Conservation (phyloP, 441 rosid genomes). For the Aleurites moluccanus region DNA sequence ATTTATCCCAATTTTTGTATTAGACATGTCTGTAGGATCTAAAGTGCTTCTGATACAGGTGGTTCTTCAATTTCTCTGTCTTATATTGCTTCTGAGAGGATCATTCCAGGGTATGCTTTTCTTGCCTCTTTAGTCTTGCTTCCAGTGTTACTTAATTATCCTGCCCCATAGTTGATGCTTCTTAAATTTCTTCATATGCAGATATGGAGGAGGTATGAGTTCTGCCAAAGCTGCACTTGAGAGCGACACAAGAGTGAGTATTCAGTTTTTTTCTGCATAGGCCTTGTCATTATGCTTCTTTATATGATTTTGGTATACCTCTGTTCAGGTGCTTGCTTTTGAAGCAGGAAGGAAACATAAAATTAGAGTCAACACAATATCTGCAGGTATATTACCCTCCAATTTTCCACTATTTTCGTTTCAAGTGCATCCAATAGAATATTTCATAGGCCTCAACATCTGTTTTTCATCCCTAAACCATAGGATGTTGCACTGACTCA, state of each 20-base stretch:
- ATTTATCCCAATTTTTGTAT: not conserved
- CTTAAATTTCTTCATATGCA: conserved; percentile 24
- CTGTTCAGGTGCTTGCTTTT: conserved; percentile 74
- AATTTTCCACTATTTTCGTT: not conserved
- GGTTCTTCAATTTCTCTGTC: conserved; percentile 91
- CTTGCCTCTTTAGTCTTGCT: not conserved
- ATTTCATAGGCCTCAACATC: not conserved
- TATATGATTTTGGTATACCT: conserved; percentile 7
- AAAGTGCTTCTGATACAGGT: conserved; percentile 41
- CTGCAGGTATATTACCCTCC: conserved; percentile 48
- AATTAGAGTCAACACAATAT: conserved; percentile 87
- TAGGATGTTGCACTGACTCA: not conserved
- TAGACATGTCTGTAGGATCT: not conserved
- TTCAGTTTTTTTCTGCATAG: conserved; percentile 10
- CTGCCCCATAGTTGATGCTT: not conserved
- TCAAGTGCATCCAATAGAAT: conserved; percentile 1
- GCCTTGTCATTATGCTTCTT: not conserved
- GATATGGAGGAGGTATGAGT: conserved; percentile 99
- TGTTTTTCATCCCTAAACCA: not conserved
- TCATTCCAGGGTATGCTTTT: conserved; percentile 82
- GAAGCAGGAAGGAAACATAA: conserved; percentile 94
- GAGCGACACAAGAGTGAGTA: conserved; percentile 80
- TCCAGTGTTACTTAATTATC: not conserved
- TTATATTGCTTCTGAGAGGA: conserved; percentile 88
- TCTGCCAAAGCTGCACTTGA: conserved; percentile 97